Evolutionary conservation across 805 yeast genomes (phyloP), one percentile per base, ranked within the genome.

Genomic region (Kazachstania kunashirensis): DNA sequence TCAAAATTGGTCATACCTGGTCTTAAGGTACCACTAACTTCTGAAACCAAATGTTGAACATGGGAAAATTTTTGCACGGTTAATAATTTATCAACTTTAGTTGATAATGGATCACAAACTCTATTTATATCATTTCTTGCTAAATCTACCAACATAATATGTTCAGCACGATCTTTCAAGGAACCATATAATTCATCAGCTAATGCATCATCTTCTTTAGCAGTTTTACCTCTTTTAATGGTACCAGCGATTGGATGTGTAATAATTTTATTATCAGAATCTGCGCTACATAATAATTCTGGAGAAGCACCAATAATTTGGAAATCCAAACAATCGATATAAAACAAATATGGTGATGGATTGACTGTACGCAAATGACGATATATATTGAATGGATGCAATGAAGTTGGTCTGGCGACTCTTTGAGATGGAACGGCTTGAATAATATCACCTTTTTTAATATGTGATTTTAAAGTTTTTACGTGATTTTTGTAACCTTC

Each of bases 161-260:
- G 99, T 63, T 92, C 99, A 1, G 98, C 96, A 33, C 96, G 75
- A 61, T 92, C 99, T 55, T 92, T 92, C 45, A 79, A 64, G 12
- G 94, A 82, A 8, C 78, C 62, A 50, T 83, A 69, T 47, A 92
- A 71, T 38, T 75, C 73, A 12, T 68, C 67, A 2, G 97, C 96
- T 36, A 86, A 69, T 43, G 63, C 64, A 55, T 88, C 95, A 52
- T 92, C 99, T 59, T 92, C 97, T 50, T 85, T 94, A 17, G 78
- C 66, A 8, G 97, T 85, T 49, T 75, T 72, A 34, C 99, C 99
- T 53, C 99, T 76, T 48, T 67, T 74, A 40, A 92, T 81, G 3
- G 98, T 92, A 36, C 99, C 99, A 1, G 99, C 99, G 55, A 92
- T 92, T 15, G 98, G 99, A 59, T 92, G 97, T 2, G 96, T 92